Evolutionary conservation across 2,329 filamentous ascomycete genomes (phyloP).

Genomic region (Xylariaceae sp.): DNA sequence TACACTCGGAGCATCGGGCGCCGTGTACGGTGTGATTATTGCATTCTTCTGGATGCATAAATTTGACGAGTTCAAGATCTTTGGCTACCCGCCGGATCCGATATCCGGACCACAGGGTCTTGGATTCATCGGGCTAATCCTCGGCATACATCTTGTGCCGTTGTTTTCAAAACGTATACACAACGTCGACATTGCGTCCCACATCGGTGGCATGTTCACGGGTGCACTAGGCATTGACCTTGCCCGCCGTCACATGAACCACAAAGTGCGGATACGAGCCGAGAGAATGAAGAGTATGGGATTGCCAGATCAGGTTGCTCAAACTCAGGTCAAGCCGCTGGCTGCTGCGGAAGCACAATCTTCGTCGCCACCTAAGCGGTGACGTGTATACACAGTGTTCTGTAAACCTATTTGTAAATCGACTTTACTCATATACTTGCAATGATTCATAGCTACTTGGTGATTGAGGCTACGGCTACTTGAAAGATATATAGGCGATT

Average conservation of each 20-base stretch:
- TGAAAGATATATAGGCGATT: no score
- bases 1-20: constrained; percentile 71
- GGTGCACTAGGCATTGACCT: constrained; percentile 51
- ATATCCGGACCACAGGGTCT: constrained; percentile 60
- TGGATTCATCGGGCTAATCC: constrained; percentile 56
- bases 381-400: constrained; percentile 4
- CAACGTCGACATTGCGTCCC: constrained; percentile 58
- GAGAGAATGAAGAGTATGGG: constrained; percentile 36
- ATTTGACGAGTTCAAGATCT: constrained; percentile 61
- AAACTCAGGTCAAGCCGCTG: constrained; percentile 17
- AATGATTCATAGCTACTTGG: no score
- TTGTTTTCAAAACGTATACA: constrained; percentile 47
- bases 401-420: constrained; percentile 2
- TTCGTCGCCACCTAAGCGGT: constrained; percentile 7
- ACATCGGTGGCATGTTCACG: constrained; percentile 57
- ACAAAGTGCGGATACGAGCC: constrained; percentile 31
- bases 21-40: constrained; percentile 64
- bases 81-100: constrained; percentile 62
- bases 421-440: not conserved
- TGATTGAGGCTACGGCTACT: no score
- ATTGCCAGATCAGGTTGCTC: constrained; percentile 26
- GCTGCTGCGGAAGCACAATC: constrained; percentile 3
- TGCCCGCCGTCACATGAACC: constrained; percentile 41
- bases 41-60: constrained; percentile 67
- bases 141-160: constrained; percentile 57